Evolutionary conservation across 108 stramenopile genomes (phyloP), one percentile per base, ranked within the genome.

Genomic region (Cyclotella atomus): DNA sequence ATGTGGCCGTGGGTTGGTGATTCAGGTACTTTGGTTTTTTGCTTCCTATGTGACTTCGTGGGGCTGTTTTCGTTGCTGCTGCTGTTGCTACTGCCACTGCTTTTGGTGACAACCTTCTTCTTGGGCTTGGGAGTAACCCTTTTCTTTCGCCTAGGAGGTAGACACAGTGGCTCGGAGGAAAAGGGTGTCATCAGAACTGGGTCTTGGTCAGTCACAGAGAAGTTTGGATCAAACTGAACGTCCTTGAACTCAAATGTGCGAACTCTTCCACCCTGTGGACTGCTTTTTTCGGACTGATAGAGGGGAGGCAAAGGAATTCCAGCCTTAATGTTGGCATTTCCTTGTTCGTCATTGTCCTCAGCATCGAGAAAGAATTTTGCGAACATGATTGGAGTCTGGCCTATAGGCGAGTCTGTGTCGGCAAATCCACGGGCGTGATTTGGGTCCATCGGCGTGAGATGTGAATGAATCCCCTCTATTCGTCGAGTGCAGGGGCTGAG

Each of bases 361-460:
- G 19, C 29, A 28, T 25, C 52, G 24, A 54, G 52, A 21, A 68
- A 54, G 28, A 47, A 68, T 17, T 65, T 28, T 12, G 64, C 64
- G 27, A 68, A 68, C 66, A 68, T 68, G 24, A 54, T 54, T 3
- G 66, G 66, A 35, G 52, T 68, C 32, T 54, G 47, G 5, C 66
- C 66, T 33, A 68, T 36, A 1, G 66, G 52, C 3, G 52, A 34
- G 15, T 47, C 29, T 27, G 33, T 54, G 3, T 50, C 52, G 33
- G 12, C 50, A 53, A 14, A 25, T n/a, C 50, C 32, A 4, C 25
- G 29, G 30, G 27, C 21, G 2, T 52, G 35, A 35, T 35, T 34
- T 15, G 7, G 20, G 21, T 35, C 34, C 35, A 45, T 20, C 10
- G 61, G 34, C 9, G 61, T 43, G 3, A 41, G 34, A 16, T 28